phyloP scores from a whole-genome alignment of 192 early-diverging fungal genomes.

The Gryganskiella cystojenkinii region DNA sequence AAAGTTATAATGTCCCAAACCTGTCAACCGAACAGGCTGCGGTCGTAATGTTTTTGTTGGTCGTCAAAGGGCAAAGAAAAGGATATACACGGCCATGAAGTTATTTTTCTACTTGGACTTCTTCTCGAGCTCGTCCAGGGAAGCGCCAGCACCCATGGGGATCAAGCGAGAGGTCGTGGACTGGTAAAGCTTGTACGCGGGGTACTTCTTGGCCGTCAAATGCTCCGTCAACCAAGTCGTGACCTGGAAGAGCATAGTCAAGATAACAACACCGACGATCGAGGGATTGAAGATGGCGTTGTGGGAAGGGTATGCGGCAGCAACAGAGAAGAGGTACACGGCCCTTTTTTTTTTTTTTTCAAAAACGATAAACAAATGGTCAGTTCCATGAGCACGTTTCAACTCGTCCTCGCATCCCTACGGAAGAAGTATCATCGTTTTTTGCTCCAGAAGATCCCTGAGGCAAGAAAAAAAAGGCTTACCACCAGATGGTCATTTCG shows the following conservation, averaged over 20 bases:
- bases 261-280: slow-evolving; percentile 57
- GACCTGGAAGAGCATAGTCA: slow-evolving; percentile 78
- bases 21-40: no score
- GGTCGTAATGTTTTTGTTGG: no score
- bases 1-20: no score
- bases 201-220: slow-evolving; percentile 78
- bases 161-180: slow-evolving; percentile 67
- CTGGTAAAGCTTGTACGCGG: slow-evolving; percentile 77
- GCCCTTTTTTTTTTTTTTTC: slow-evolving; percentile 14
- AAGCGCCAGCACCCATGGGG: slow-evolving; percentile 54
- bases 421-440: no score
- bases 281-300: slow-evolving; percentile 54
- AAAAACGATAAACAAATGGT: slow-evolving; percentile 4
- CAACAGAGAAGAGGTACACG: slow-evolving; percentile 68
- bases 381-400: neutral
- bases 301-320: slow-evolving; percentile 50
- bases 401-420: no score
- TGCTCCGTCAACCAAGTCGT: slow-evolving; percentile 70
- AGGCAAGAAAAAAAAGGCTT: slow-evolving; percentile 20
- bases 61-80: no score
- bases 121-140: slow-evolving; percentile 34
- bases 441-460: no score
- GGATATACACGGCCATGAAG: no score
- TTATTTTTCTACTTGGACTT: slow-evolving; percentile 28
- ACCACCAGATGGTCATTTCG: slow-evolving; percentile 77